Base-by-base conservation (phyloP, 768 basidiomycete genomes). In the Suillus paluster region DNA sequence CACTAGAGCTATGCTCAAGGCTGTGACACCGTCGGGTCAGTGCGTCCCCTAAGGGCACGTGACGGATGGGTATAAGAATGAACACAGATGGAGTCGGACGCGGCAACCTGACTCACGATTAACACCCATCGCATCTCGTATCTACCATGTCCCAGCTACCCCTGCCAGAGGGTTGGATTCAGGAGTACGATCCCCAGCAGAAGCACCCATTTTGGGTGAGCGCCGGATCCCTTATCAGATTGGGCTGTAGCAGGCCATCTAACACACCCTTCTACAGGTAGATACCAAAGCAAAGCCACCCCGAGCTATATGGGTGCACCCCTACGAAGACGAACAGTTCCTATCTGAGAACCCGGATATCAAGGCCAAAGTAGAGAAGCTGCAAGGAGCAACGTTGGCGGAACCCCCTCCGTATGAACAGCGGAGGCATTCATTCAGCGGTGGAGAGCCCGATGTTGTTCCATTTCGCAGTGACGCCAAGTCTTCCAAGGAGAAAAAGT, bases 301-400 rank as follows among this genome's bases (percentile, higher is more conserved):
- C 1, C 83, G 90, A 0, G 80, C 85, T 0, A 90, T 86, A 67
- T 92, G 90, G 91, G 79, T 80, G 1, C 89, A 92, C 68, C 90
- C 91, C 1, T 84, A 84, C 61, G 87, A 91, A 60, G 89, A 91
- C 69, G 83, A 86, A 50, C 79, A 84, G 57, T 91, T 82, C 71
- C 78, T 89, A n/a, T 66, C 62, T 5, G 81, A 84, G 50, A 83
- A 88, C 63, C 84, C 87, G 9, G 81, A 84, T 5, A 64, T 77
- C 9, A 71, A 70, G 58, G 75, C 80, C 60, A 80, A 81, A 63
- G 66, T 77, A 19, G 66, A 66, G 19, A 65, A 64, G 15, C 45
- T 60, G 1, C 2, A 30, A 17, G 45, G 49, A 7, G 4, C 59
- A 19, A 49, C 61, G 6, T 23, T 58, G 39, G 64, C 59, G n/a